Percentiles rank a stretch among this genome's conserved stretches.
phyloP scores from a whole-genome alignment of 2,329 filamentous ascomycete genomes.

The Phialophora chinensis region DNA sequence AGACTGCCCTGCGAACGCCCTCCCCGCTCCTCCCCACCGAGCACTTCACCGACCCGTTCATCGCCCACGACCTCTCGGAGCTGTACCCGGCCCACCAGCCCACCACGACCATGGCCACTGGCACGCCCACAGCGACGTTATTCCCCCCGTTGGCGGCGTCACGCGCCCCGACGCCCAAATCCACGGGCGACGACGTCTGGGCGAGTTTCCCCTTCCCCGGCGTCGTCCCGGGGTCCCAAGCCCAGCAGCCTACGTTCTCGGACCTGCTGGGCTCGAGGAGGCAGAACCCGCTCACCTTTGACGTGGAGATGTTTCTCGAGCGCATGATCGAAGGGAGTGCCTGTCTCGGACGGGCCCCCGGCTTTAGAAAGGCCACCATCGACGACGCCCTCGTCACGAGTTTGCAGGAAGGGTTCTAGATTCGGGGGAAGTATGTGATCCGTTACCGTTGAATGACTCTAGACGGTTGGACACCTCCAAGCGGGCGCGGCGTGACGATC shows the following conservation, averaged over 20 bases:
- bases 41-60: conserved; percentile 19
- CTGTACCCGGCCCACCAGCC: conserved; percentile 3
- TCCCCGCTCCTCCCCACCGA: conserved; percentile 19
- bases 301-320: conserved; percentile 38
- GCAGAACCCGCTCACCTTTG: conserved; percentile 29
- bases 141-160: neutral
- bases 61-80: conserved; percentile 21
- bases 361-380: conserved; percentile 44
- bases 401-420: conserved; percentile 33
- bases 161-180: neutral
- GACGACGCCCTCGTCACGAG: conserved; percentile 43
- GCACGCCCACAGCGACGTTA: neutral
- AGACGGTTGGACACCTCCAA: too few species aligned
- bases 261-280: conserved; percentile 11
- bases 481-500: too few species aligned
- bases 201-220: conserved; percentile 12
- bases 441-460: too few species aligned
- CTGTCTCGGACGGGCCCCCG: conserved; percentile 46
- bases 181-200: conserved; percentile 13
- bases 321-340: conserved; percentile 41
- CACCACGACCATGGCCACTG: neutral
- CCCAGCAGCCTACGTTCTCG: conserved; percentile 6
- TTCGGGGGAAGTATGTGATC: neutral
- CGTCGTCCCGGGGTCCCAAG: neutral
- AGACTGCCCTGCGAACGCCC: conserved; percentile 25